These are phyloP conservation scores for Sphagnum fallax DNA, from an alignment of 228 moss, liverwort and hornwort genomes.

Conservation along the genomic window DNA sequence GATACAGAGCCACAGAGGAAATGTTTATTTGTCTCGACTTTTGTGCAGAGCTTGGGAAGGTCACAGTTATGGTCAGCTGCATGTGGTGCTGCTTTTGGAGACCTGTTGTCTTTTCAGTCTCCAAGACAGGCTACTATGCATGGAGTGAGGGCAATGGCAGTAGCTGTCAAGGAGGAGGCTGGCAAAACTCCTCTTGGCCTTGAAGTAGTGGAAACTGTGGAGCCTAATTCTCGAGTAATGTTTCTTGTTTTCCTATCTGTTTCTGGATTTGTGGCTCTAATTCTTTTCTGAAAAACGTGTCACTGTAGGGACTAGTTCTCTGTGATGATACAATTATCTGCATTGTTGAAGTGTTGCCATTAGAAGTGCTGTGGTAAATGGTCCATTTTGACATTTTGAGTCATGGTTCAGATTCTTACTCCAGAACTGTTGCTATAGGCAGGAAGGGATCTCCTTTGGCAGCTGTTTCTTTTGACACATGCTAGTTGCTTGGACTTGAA, in stretches of 20 bases:
- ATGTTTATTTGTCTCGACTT: no score
- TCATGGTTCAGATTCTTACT: not conserved
- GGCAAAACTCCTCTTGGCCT: conserved; percentile 62
- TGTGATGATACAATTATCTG: not conserved
- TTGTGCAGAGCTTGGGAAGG: no score
- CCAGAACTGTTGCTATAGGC: not conserved
- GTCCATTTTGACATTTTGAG: conserved; percentile 1
- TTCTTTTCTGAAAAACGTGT: not conserved
- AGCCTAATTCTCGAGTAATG: conserved; percentile 74
- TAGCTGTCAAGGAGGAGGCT: conserved; percentile 48
- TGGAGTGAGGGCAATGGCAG: conserved; percentile 37
- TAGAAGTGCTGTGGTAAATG: not conserved
- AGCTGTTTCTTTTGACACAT: not conserved
- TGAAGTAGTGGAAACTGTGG: conserved; percentile 62
- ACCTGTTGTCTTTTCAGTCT: no score
- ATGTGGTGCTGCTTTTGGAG: no score
- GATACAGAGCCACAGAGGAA: no score
- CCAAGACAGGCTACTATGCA: no score
- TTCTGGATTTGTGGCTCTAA: not conserved
- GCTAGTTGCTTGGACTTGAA: not conserved
- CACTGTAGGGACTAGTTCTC: not conserved
- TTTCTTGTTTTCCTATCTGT: not conserved
- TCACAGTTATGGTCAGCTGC: no score
- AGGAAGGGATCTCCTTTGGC: not conserved
- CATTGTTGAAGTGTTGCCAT: not conserved